Percentiles rank a stretch among this genome's conserved stretches.
phyloP scores from a whole-genome alignment of 805 yeast species.

The Brettanomyces sp. region DNA sequence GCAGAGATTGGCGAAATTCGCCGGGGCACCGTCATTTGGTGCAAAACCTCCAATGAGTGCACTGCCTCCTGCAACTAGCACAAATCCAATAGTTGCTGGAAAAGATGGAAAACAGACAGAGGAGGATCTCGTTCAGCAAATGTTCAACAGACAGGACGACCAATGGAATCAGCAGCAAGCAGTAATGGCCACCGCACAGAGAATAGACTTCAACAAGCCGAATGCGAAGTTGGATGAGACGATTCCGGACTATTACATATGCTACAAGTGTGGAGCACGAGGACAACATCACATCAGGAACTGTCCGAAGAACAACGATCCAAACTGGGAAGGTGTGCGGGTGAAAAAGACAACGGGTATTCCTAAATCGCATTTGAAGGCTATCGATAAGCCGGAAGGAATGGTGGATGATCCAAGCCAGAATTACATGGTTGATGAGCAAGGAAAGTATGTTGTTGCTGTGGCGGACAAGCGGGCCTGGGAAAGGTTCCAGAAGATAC shows the following conservation, averaged over 20 bases:
- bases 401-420: constrained; percentile 36
- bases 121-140: constrained; percentile 78
- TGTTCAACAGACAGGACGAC: constrained; percentile 89
- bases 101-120: constrained; percentile 34
- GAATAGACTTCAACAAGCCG: constrained; percentile 33
- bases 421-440: constrained; percentile 79
- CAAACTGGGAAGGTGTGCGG: constrained; percentile 86
- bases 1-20: constrained; percentile 35
- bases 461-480: constrained; percentile 89
- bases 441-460: constrained; percentile 93
- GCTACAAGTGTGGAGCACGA: constrained; percentile 92
- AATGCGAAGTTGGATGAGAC: constrained; percentile 47
- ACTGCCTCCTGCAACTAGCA: constrained; percentile 15
- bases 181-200: constrained; percentile 76
- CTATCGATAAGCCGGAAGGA: constrained; percentile 73
- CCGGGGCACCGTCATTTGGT: constrained; percentile 10
- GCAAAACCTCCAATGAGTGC: constrained; percentile 10
- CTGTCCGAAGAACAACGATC: constrained; percentile 91
- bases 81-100: not conserved
- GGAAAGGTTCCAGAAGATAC: constrained; percentile 76
- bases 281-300: constrained; percentile 90
- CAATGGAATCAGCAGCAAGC: constrained; percentile 96
- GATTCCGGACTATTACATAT: constrained; percentile 94
- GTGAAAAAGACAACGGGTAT: constrained; percentile 94
- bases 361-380: constrained; percentile 83